Conservation (phyloP, 2,329 filamentous ascomycete species). For the Aspergillus sp. region DNA sequence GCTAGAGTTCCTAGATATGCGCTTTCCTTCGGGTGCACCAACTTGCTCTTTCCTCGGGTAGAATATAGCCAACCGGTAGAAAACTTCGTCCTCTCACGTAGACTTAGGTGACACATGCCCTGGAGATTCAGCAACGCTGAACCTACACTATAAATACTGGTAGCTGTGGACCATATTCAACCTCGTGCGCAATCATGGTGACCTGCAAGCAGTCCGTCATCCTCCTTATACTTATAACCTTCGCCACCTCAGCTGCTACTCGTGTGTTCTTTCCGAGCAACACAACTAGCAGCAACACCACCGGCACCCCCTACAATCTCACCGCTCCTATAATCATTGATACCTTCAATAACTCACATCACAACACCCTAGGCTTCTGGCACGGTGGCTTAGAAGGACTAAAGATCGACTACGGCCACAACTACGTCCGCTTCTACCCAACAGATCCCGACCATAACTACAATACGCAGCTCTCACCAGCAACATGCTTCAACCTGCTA, state of each 20-base stretch:
- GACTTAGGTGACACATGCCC: neutral
- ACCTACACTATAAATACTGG: neutral
- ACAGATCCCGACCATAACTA: conserved; percentile 63
- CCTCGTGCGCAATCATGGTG: neutral
- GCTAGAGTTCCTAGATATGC: neutral
- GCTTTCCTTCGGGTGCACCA: neutral
- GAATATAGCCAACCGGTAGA: neutral
- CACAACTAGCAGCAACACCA: neutral
- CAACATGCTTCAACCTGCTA: conserved; percentile 58
- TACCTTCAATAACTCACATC: conserved; percentile 55
- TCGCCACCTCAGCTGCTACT: neutral
- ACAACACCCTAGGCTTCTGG: conserved; percentile 65
- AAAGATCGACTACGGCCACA: conserved; percentile 53
- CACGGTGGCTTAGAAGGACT: conserved; percentile 67
- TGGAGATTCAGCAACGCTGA: neutral
- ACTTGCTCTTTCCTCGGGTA: neutral
- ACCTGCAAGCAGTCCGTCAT: neutral
- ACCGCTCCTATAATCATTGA: conserved; percentile 55
- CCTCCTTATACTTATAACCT: neutral
- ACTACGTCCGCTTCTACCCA: conserved; percentile 58
- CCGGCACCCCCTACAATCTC: neutral
- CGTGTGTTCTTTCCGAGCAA: neutral
- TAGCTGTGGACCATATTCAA: neutral
- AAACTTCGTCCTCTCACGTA: neutral
- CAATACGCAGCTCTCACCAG: conserved; percentile 59